Base-by-base conservation (phyloP, 2,329 filamentous ascomycete species). In the Fusarium redolens region DNA sequence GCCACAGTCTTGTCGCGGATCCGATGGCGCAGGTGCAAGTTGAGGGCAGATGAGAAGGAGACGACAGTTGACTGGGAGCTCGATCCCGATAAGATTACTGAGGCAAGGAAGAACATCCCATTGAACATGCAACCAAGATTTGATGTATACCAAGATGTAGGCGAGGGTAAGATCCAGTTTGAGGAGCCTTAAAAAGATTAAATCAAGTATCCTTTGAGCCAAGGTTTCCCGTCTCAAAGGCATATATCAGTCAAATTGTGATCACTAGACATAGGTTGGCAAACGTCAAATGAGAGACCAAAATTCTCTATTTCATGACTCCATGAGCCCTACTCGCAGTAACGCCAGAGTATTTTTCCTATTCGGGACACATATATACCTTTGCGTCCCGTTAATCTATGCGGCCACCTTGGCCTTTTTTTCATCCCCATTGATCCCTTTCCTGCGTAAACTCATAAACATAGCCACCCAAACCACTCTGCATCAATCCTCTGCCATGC, bases 141-240 rank as follows among this genome's bases (percentile, higher is more conserved):
- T 80, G 96, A 99, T 82, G 92, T 99, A 25, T 99, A 99, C 82
- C 93, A 94, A 0, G 95, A 99, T 85, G 90, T 99, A 40, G 95
- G 91, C 78, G 82, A 88, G 77, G 91, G 89, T 2, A 84, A 86
- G 63, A 80, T 86, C 31, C 78, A 80, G 25, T 79, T 80, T 18
- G 78, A 80, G 48, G 79, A 83, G 56, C 74, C 78, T 61, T 75
- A 15, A 62, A 67, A 68, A 25, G 25, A 25, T 25, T 25, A 25
- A 25, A 25, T 25, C 25, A 25, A 25, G 25, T 25, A 25, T 25
- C 25, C 25, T 25, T 25, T 25, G 25, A 25, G 25, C 25, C 25
- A 25, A 25, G 25, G 25, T 25, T 25, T 25, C 25, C 25, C 25
- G 14, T 50, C 66, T 40, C 28, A 13, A n/a, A 43, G n/a, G 5